A percentile compares a stretch with the other conserved stretches of the same genome.
Conservation (phyloP, 208 protist genomes). For the Crithidia acanthocephali region DNA sequence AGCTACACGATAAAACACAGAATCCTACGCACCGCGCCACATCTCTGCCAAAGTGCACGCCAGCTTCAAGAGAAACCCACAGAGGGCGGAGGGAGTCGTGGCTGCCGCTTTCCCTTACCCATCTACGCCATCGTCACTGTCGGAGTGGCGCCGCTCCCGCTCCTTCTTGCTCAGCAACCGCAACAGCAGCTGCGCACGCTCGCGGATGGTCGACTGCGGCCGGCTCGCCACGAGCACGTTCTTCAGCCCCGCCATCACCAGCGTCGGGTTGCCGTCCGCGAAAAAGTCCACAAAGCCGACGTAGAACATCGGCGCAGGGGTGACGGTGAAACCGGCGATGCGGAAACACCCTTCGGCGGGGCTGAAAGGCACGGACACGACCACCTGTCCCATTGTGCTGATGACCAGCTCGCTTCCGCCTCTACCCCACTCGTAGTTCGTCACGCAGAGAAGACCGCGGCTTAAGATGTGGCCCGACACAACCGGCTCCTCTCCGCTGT, state of each 20-base stretch:
- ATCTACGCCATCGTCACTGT: slow-evolving; percentile 12
- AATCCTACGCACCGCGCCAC: too few relatives aligned
- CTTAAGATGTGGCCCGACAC: slow-evolving; percentile 74
- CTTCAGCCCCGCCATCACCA: slow-evolving; percentile 78
- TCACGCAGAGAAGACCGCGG: slow-evolving; percentile 62
- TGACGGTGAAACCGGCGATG: slow-evolving; percentile 69
- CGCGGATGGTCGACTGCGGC: slow-evolving; percentile 41
- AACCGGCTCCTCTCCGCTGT: slow-evolving; percentile 7
- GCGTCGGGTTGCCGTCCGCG: slow-evolving; percentile 48
- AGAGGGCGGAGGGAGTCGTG: too few relatives aligned
- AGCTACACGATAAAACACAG: too few relatives aligned
- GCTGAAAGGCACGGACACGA: slow-evolving; percentile 75
- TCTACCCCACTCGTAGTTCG: slow-evolving; percentile 29
- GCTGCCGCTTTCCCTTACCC: too few relatives aligned
- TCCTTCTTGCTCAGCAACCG: slow-evolving; percentile 48
- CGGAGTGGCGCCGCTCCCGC: slow-evolving; percentile 8
- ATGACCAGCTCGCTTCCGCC: slow-evolving; percentile 62
- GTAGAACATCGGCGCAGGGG: slow-evolving; percentile 75
- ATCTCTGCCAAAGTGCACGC: too few relatives aligned
- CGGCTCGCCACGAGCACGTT: slow-evolving; percentile 69
- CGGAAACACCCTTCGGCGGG: slow-evolving; percentile 45
- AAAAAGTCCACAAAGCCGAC: slow-evolving; percentile 81
- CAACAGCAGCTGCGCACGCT: slow-evolving; percentile 51
- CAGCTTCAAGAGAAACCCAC: too few relatives aligned
- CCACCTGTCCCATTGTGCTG: slow-evolving; percentile 76